These are phyloP conservation scores for Pseudevernia furfuracea DNA, from an alignment of 495 filamentous ascomycete genomes.

Conservation along the genomic window DNA sequence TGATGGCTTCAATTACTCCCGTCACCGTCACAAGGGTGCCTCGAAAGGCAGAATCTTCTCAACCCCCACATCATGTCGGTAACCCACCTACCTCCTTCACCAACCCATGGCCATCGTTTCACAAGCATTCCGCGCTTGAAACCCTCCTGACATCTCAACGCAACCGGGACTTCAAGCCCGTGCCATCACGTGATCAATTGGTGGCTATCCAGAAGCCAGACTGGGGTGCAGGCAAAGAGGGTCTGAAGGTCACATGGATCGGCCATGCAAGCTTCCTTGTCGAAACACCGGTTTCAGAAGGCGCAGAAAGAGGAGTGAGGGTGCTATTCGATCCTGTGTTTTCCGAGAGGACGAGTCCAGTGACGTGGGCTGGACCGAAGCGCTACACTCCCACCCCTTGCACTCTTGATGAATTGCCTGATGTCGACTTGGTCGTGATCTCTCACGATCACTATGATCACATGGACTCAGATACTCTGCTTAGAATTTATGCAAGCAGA, in stretches of 20 bases:
- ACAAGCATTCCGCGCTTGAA: conserved; percentile 26
- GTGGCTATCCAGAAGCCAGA: conserved; percentile 31
- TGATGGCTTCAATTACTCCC: background rate
- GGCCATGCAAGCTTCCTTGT: conserved; percentile 46
- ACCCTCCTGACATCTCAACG: conserved; percentile 25
- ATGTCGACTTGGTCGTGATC: conserved; percentile 43
- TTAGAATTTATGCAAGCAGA: conserved; percentile 30
- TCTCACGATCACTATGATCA: conserved; percentile 51
- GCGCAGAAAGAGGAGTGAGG: conserved; percentile 30
- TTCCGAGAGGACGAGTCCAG: conserved; percentile 42
- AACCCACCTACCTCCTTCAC: conserved; percentile 35
- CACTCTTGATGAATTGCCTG: conserved; percentile 38
- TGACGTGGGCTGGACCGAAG: conserved; percentile 40
- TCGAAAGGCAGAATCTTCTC: background rate
- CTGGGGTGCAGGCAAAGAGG: conserved; percentile 28
- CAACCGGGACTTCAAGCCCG: conserved; percentile 32
- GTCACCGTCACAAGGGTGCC: background rate
- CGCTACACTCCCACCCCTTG: conserved; percentile 46
- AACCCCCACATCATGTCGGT: conserved; percentile 17
- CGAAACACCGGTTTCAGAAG: conserved; percentile 32
- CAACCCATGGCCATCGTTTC: conserved; percentile 49
- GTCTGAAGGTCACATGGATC: conserved; percentile 43
- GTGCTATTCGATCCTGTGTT: conserved; percentile 50
- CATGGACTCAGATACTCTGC: conserved; percentile 38
- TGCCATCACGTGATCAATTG: conserved; percentile 32